Conservation (phyloP, 371 early-diverging fungal species). For the Chytridium lagenaria region DNA sequence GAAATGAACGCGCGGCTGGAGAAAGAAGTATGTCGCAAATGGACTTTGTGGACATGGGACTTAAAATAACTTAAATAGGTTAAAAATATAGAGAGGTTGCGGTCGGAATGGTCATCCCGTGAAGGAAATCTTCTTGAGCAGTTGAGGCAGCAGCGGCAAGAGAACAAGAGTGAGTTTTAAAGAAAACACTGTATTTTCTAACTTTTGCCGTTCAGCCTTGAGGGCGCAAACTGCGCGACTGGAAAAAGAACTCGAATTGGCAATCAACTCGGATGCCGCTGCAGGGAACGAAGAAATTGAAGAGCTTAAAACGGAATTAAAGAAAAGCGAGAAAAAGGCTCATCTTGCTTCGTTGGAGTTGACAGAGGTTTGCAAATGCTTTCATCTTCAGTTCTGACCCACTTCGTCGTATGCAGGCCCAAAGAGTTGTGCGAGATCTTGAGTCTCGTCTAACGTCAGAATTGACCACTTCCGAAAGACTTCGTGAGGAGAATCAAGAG, state of each 20-base stretch:
- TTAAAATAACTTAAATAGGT: neutral
- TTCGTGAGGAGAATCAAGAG: conserved; percentile 14
- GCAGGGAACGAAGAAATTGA: neutral
- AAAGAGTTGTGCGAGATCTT: conserved; percentile 6
- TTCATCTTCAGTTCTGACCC: no score
- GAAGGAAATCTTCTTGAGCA: conserved; percentile 15
- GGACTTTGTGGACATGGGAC: neutral
- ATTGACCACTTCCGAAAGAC: neutral
- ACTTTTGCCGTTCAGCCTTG: neutral
- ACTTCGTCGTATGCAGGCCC: neutral
- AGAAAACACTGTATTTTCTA: neutral
- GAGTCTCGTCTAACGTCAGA: neutral
- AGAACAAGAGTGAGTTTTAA: conserved; percentile 21
- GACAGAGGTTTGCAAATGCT: conserved; percentile 1
- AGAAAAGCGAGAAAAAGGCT: conserved; percentile 3
- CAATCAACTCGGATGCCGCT: neutral
- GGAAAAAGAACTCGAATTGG: conserved; percentile 12
- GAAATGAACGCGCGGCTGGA: conserved; percentile 10
- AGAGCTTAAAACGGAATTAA: neutral
- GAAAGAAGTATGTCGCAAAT: conserved; percentile 1
- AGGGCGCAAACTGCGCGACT: neutral
- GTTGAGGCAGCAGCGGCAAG: conserved; percentile 21
- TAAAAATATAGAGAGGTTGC: conserved; percentile 9
- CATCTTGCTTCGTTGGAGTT: neutral
- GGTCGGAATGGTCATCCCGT: conserved; percentile 13